Evolutionary conservation across 2,329 filamentous ascomycete genomes (phyloP), one percentile per base, ranked within the genome.

Genomic region (Aspergillus transmontanensis): DNA sequence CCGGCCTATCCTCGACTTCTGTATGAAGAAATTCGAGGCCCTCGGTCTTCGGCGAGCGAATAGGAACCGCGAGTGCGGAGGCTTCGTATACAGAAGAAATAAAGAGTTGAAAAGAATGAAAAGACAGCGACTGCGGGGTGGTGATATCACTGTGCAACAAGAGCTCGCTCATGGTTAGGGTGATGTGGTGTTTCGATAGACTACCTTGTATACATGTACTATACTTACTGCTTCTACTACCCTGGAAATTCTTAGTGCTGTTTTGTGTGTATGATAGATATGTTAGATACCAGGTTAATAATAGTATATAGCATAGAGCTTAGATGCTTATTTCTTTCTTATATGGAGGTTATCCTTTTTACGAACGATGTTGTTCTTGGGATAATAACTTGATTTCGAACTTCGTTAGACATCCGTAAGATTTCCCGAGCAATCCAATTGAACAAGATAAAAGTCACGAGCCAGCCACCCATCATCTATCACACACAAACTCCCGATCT

Each of bases 31-130:
- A 54, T 79, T 78, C 63, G 62, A 73, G 12, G 60, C 64, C 16
- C 65, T 75, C 23, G 69, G 70, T 6, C 66, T 78, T 36, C 65
- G 68, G 0, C 68, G 72, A 21, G 63, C 71, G 9, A 71, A 77
- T 34, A 73, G 79, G 50, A 72, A 77, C 28, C 66, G 71, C 12
- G 78, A 80, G 59, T 65, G 77, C 1, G 71, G 74, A 6, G 76
- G 75, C 1, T 64, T 78, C 46, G 46, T 74, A 54, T 66, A 63
- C 21, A 68, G 71, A n/a, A 68, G 69, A 57, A 36, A 41, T 23
- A 58, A 55, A 30, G 60, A 64, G 41, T 30, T 58, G 50, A 61
- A 21, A 28, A 51, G 58, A 46, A 55, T 45, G 48, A 54, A 51
- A 36, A 45, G 61, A 57, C 46, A 60, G 26, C 36, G 23, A 30